Evolutionary conservation across 176 grass and related monocot species (phyloP).

Genomic region (Puccinellia tenuiflora): DNA sequence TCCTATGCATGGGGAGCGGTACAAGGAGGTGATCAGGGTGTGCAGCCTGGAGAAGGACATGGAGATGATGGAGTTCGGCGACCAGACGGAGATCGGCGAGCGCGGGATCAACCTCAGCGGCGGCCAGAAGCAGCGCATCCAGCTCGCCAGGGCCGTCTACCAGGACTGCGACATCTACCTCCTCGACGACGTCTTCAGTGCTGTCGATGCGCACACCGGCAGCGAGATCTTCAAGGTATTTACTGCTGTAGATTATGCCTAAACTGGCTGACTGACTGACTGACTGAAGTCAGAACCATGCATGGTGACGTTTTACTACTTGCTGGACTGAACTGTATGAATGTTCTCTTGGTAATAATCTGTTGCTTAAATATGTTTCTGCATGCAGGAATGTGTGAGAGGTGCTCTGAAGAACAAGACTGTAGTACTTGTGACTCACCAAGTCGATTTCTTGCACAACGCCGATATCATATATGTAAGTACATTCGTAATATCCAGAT

Average conservation of each 20-base stretch:
- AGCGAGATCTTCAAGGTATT: conserved; percentile 81
- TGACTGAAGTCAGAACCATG: no score
- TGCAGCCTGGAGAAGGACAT: conserved; percentile 94
- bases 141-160: conserved; percentile 89
- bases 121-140: conserved; percentile 94
- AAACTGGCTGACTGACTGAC: no score
- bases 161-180: conserved; percentile 90
- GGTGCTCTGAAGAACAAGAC: conserved; percentile 86
- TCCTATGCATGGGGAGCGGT: conserved; percentile 62
- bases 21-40: conserved; percentile 73
- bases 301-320: no score
- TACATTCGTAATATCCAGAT: neutral
- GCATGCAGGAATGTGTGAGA: conserved; percentile 81
- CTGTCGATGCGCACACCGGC: conserved; percentile 86
- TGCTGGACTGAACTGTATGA: neutral
- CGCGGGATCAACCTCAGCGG: conserved; percentile 97
- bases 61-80: conserved; percentile 99
- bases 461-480: conserved; percentile 81
- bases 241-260: no score
- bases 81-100: conserved; percentile 98
- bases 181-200: conserved; percentile 95
- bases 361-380: neutral
- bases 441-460: conserved; percentile 98
- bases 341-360: no score
- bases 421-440: conserved; percentile 84